phyloP scores from a whole-genome alignment of 2,329 filamentous ascomycete species.

The Epichloe gansuensis region DNA sequence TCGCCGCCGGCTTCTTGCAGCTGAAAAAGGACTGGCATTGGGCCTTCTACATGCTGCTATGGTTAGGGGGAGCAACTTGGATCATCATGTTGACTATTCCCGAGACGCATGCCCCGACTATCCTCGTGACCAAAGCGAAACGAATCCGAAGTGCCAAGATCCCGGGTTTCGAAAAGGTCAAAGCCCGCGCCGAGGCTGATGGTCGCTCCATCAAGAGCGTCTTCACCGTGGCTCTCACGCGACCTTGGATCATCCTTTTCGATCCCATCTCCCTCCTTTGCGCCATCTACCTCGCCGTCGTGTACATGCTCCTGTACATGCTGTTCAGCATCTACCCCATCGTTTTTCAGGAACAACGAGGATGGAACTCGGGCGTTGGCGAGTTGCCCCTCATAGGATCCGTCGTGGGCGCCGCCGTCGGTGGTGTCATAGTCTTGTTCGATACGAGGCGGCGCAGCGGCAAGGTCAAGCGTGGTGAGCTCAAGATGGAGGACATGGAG shows the following conservation, averaged over 20 bases:
- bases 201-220: conserved; percentile 29
- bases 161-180: conserved; percentile 37
- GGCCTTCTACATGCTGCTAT: conserved; percentile 36
- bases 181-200: conserved; percentile 32
- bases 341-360: conserved; percentile 37
- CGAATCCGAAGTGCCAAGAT: conserved; percentile 36
- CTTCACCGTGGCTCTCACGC: conserved; percentile 38
- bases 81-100: conserved; percentile 43
- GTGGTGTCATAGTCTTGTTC: conserved; percentile 26
- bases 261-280: conserved; percentile 39
- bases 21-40: conserved; percentile 42
- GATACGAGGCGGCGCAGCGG: conserved; percentile 26
- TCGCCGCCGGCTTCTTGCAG: conserved; percentile 43
- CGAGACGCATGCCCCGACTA: conserved; percentile 38
- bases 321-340: conserved; percentile 45
- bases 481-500: conserved; percentile 13
- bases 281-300: conserved; percentile 39
- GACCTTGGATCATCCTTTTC: conserved; percentile 41
- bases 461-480: conserved; percentile 25
- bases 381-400: conserved; percentile 39
- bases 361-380: conserved; percentile 40
- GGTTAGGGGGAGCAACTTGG: conserved; percentile 25
- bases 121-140: conserved; percentile 40
- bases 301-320: conserved; percentile 43
- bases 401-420: conserved; percentile 33